These are phyloP conservation scores for Flaveria sonorensis DNA, from an alignment of 129 eudicot species.

Conservation along the genomic window DNA sequence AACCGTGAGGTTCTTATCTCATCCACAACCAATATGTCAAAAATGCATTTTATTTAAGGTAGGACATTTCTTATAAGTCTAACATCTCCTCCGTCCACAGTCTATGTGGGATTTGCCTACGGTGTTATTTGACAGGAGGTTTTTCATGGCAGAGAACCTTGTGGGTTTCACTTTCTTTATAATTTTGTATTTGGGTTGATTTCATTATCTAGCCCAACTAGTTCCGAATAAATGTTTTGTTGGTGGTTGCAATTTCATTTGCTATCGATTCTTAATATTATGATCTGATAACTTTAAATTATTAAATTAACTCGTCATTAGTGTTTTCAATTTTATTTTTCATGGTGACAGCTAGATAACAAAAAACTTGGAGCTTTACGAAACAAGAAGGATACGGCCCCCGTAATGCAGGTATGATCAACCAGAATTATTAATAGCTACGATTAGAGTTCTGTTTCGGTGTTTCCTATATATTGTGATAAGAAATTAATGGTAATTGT, in stretches of 20 bases:
- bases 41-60: not conserved
- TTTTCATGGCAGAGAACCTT: not conserved
- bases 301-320: not conserved
- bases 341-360: slow-evolving; percentile 61
- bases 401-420: slow-evolving; percentile 81
- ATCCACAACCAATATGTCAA: not conserved
- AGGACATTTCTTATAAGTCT: not conserved
- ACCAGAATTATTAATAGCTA: not conserved
- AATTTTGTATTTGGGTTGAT: not conserved
- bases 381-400: slow-evolving; percentile 62
- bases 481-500: slow-evolving; percentile 22
- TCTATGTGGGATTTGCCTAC: not conserved
- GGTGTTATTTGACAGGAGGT: not conserved
- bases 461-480: not conserved
- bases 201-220: not conserved
- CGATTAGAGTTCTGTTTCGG: not conserved
- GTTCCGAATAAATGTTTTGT: not conserved
- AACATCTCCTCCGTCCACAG: not conserved
- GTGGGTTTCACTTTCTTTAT: slow-evolving; percentile 4
- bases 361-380: slow-evolving; percentile 67
- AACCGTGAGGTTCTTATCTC: not conserved
- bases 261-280: not conserved
- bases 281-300: not conserved
- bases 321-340: not conserved
- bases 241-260: not conserved